phyloP scores from a whole-genome alignment of 345 rosid genomes.

The Salix suchowensis region DNA sequence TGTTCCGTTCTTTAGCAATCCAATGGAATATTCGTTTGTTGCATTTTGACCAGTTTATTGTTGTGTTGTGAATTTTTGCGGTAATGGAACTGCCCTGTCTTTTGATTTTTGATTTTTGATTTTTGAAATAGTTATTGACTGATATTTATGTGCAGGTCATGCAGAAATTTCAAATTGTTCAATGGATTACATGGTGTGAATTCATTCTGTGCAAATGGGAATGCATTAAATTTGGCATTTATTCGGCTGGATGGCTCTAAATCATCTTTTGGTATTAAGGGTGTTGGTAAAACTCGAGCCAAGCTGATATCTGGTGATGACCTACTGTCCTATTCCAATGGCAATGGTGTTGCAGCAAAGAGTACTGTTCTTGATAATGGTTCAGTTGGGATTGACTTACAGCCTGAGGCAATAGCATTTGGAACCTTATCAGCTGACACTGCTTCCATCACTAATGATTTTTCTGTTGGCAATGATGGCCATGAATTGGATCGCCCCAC shows the following conservation, averaged over 20 bases:
- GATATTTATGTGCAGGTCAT: slow-evolving; percentile 31
- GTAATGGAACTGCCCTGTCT: neutral
- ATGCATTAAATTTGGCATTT: slow-evolving; percentile 21
- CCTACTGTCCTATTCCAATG: slow-evolving; percentile 41
- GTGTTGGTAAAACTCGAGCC: slow-evolving; percentile 41
- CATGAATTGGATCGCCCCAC: slow-evolving; percentile 71
- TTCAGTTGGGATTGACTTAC: slow-evolving; percentile 24
- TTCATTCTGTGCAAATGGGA: slow-evolving; percentile 25
- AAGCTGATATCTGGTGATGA: slow-evolving; percentile 55
- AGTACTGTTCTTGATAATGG: slow-evolving; percentile 25
- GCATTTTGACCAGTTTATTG: neutral
- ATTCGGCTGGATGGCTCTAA: slow-evolving; percentile 22
- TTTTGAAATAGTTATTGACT: slow-evolving; percentile 3
- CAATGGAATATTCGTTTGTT: neutral
- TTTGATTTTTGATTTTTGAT: neutral
- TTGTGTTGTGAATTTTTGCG: neutral
- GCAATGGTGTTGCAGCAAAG: slow-evolving; percentile 22
- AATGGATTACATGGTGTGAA: slow-evolving; percentile 34
- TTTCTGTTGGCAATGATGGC: slow-evolving; percentile 51
- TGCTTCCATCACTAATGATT: slow-evolving; percentile 33
- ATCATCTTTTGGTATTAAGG: slow-evolving; percentile 31
- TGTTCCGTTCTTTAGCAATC: neutral
- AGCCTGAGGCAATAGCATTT: slow-evolving; percentile 39
- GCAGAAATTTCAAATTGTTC: slow-evolving; percentile 37
- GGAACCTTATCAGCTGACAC: slow-evolving; percentile 48